Base-by-base conservation (phyloP, 495 filamentous ascomycete species). In the Rusavskia elegans region DNA sequence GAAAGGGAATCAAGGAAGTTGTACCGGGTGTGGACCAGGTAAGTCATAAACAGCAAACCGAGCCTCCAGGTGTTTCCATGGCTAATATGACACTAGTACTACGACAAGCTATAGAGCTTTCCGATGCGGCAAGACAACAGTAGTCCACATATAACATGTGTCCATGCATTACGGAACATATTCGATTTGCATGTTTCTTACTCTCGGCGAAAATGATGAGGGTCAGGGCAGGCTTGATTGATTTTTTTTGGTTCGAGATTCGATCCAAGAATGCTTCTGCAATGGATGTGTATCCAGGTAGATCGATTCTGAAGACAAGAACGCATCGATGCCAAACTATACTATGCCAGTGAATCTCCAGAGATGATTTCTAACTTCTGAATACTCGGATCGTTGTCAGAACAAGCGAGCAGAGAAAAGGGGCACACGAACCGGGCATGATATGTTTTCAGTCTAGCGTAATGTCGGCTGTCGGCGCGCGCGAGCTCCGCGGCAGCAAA, bases 1-100 rank as follows among this genome's bases (percentile, higher is more conserved):
- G 92, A 73, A 99, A 99, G 84, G 93, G 90, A 83, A 74, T 99
- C 79, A 99, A 99, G 86, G 75, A 82, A 64, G 77, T 86, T 57
- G 85, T 95, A 64, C 89, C 89, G 57, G 83, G 81, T 66, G 79
- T 84, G 73, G 85, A 84, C 59, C 92, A 95, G 77, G 88, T 95
- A 83, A 89, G 87, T 85, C 53, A 25, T 27, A 3, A 21, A 9
- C 3, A 3, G 10, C 16, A 25, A 19, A 11, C 3, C n/a, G n/a
- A 51, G 38, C n/a, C 44, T 13, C 53, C 21, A n/a, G 2, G 17
- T 45, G 53, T 37, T 23, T 41, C 7, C 19, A 27, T 11, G 21
- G 38, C 9, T 36, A n/a, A 50, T n/a, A 48, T 14, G 13, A 59
- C 66, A 57, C 55, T 60, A 96, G 88, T 96, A 95, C 84, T 96